These are phyloP conservation scores for Calycina herbarum DNA, from an alignment of 2,329 filamentous ascomycete genomes.

Conservation along the genomic window DNA sequence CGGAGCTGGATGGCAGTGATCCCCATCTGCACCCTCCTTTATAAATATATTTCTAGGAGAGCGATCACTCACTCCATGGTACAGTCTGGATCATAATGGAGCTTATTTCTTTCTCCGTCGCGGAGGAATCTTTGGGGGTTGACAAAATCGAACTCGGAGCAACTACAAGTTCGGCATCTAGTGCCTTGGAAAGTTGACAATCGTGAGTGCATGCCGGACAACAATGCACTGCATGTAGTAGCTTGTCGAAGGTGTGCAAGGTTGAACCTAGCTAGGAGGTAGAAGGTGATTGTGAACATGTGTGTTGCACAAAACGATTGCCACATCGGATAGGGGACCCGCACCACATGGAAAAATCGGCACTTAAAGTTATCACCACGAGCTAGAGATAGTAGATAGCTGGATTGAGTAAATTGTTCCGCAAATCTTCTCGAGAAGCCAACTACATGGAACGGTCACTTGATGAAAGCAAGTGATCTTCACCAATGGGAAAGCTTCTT, in stretches of 20 bases:
- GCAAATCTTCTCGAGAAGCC: too few relatives aligned
- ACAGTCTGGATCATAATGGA: background rate
- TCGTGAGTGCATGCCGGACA: background rate
- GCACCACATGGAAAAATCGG: background rate
- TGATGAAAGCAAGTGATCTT: background rate
- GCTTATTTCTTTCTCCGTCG: background rate
- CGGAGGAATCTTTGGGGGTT: background rate
- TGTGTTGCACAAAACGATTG: background rate
- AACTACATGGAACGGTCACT: too few relatives aligned
- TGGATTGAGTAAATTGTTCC: too few relatives aligned
- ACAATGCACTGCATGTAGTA: slow-evolving; percentile 2
- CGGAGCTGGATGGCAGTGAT: background rate
- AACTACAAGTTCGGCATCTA: background rate
- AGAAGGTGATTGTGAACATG: background rate
- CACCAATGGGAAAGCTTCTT: background rate
- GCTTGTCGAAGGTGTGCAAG: background rate
- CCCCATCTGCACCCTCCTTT: background rate
- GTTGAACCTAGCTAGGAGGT: background rate
- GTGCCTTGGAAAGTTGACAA: background rate
- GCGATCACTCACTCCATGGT: background rate
- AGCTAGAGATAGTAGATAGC: too few relatives aligned
- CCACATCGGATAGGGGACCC: background rate
- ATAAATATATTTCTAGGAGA: background rate
- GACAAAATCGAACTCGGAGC: background rate
- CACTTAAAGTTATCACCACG: background rate